These are phyloP conservation scores for Leccinellum rugosiceps DNA, from an alignment of 768 basidiomycete species.

Conservation along the genomic window DNA sequence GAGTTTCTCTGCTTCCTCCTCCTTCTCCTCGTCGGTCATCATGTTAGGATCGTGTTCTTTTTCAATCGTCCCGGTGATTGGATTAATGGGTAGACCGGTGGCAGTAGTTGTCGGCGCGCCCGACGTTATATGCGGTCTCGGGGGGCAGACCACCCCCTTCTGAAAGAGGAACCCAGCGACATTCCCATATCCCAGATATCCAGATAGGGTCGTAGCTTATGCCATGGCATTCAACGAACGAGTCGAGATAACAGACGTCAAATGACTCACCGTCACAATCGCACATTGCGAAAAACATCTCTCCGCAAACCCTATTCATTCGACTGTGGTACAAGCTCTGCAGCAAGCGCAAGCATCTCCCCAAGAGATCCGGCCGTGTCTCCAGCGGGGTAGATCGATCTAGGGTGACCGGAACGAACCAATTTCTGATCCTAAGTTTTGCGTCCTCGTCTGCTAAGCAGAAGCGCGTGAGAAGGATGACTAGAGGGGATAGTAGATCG, in stretches of 20 bases:
- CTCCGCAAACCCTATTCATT: slow-evolving; percentile 76
- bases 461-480: slow-evolving; percentile 70
- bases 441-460: slow-evolving; percentile 61
- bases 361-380: slow-evolving; percentile 66
- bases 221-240: background rate
- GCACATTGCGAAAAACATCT: slow-evolving; percentile 82
- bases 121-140: slow-evolving; percentile 28
- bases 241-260: background rate
- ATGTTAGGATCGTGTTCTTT: slow-evolving; percentile 38
- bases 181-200: slow-evolving; percentile 90
- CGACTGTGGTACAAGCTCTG: slow-evolving; percentile 68
- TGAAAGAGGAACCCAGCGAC: slow-evolving; percentile 93
- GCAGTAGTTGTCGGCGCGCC: slow-evolving; percentile 34
- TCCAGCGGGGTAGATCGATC: slow-evolving; percentile 81
- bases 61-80: slow-evolving; percentile 78
- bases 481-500: slow-evolving; percentile 72
- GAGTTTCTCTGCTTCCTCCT: slow-evolving; percentile 86
- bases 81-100: slow-evolving; percentile 58
- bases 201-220: slow-evolving; percentile 66
- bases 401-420: slow-evolving; percentile 72
- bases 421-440: slow-evolving; percentile 55
- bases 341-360: slow-evolving; percentile 76
- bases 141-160: slow-evolving; percentile 77
- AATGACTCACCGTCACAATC: slow-evolving; percentile 61
- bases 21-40: slow-evolving; percentile 97